Percentiles rank a stretch among this genome's conserved stretches.
phyloP scores from a whole-genome alignment of 2,329 filamentous ascomycete species.

The Ceratocystis variospora region DNA sequence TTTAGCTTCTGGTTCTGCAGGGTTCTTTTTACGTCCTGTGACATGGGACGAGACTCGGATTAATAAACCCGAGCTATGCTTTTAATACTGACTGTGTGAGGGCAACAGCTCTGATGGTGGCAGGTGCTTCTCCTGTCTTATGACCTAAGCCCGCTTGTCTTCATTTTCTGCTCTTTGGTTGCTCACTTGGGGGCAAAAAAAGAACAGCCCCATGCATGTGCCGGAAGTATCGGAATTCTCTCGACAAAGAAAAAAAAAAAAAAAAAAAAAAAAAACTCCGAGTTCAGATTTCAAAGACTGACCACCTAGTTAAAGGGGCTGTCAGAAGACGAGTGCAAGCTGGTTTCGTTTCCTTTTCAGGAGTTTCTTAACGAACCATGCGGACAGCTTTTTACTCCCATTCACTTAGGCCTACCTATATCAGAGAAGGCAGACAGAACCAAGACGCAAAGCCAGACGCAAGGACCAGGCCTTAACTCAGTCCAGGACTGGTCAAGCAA shows the following conservation, averaged over 20 bases:
- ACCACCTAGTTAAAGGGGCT: constrained; percentile 2
- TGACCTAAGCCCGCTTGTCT: background rate
- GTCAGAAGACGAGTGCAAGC: background rate
- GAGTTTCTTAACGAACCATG: background rate
- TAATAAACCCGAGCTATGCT: constrained; percentile 12
- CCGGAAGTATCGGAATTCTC: background rate
- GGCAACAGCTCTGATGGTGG: background rate
- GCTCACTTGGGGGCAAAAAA: background rate
- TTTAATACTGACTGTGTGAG: background rate
- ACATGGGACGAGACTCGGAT: constrained; percentile 10
- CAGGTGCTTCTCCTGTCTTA: background rate
- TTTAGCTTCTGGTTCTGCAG: background rate
- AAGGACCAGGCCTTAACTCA: constrained; percentile 6
- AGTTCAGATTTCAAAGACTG: background rate
- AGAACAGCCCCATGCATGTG: background rate
- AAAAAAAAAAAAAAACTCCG: background rate
- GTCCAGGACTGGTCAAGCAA: background rate
- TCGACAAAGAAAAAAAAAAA: background rate
- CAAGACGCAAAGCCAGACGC: background rate
- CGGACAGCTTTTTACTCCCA: background rate
- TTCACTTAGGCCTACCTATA: no score
- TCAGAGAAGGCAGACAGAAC: background rate
- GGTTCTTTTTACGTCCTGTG: constrained; percentile 7
- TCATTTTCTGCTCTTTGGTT: background rate
- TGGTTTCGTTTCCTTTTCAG: constrained; percentile 4